Evolutionary conservation across 805 yeast genomes (phyloP), one percentile per base, ranked within the genome.

Genomic region (Zygosaccharomyces pseudorouxii): DNA sequence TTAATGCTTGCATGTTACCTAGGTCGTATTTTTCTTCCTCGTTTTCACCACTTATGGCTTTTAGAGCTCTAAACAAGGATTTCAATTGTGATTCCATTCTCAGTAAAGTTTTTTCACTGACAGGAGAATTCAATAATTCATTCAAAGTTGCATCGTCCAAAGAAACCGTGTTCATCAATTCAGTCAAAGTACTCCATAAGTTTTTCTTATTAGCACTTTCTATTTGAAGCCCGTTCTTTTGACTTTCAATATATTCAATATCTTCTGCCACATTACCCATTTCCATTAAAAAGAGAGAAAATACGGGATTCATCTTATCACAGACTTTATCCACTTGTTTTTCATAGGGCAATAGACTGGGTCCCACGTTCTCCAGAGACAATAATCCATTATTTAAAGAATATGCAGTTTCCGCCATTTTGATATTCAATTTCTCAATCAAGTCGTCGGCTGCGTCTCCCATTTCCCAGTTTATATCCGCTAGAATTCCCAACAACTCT

Each of bases 201-300:
- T 75, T 63, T 58, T 86, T 87, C 64, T 86, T 86, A 67, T 90
- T 90, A 38, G 87, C 81, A 4, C 92, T 80, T 55, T 82, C 83
- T 5, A 90, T 84, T 66, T 90, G 97, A 14, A 89, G 67, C 42
- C 96, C 96, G 57, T 84, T 80, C 2, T 90, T 82, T 60, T 84
- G 86, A 30, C 74, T 72, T 60, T 89, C 96, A 37, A 89, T 81
- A 45, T 75, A 78, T 40, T 78, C 76, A 44, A 90, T 80, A 51
- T 86, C 92, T 3, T 80, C 80, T 11, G 82, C 77, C 31, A 88
- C 78, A 2, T 82, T 76, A 11, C 81, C 74, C 42, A 84, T 66
- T 52, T 83, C 86, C 54, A 82, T 81, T 12, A 79, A 72, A 54
- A 81, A 81, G 28, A 77, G 69, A 2, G 80, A 75, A 46, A 84